phyloP scores from a whole-genome alignment of 192 early-diverging fungal genomes.

The Nowakowskiella sp. region DNA sequence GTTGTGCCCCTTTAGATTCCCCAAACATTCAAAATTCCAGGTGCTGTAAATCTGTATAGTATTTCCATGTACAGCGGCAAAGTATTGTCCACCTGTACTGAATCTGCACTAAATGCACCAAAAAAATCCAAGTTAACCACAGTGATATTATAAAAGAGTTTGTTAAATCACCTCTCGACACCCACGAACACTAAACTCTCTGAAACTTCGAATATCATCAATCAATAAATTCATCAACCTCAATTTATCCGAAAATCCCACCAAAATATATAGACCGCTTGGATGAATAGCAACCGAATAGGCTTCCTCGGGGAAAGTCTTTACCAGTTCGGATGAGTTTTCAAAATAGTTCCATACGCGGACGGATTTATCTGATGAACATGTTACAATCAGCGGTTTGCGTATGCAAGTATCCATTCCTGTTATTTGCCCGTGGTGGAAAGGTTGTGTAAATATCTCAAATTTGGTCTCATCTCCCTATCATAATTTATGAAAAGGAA shows the following conservation, averaged over 20 bases:
- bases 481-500: slow-evolving; percentile 8
- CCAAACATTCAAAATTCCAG: slow-evolving; percentile 52
- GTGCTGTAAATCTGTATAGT: slow-evolving; percentile 55
- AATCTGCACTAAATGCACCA: slow-evolving; percentile 37
- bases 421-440: slow-evolving; percentile 46
- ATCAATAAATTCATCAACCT: slow-evolving; percentile 54
- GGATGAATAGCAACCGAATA: slow-evolving; percentile 53
- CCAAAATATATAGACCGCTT: slow-evolving; percentile 56
- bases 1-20: slow-evolving; percentile 54
- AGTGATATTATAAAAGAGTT: slow-evolving; percentile 1
- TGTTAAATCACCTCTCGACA: slow-evolving; percentile 40
- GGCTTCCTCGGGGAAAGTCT: slow-evolving; percentile 57
- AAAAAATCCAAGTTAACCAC: slow-evolving; percentile 8
- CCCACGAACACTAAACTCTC: slow-evolving; percentile 52
- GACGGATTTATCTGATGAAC: slow-evolving; percentile 46
- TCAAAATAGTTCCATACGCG: slow-evolving; percentile 59
- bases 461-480: slow-evolving; percentile 46
- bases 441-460: slow-evolving; percentile 47
- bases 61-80: slow-evolving; percentile 52
- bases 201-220: slow-evolving; percentile 48
- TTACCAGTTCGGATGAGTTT: slow-evolving; percentile 44
- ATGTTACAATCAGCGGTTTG: slow-evolving; percentile 52
- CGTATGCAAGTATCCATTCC: slow-evolving; percentile 48
- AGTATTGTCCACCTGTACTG: slow-evolving; percentile 52
- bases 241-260: slow-evolving; percentile 55